Evolutionary conservation across 768 basidiomycete genomes (phyloP), one percentile per base, ranked within the genome.

Genomic region (Boletus eberwhitei): DNA sequence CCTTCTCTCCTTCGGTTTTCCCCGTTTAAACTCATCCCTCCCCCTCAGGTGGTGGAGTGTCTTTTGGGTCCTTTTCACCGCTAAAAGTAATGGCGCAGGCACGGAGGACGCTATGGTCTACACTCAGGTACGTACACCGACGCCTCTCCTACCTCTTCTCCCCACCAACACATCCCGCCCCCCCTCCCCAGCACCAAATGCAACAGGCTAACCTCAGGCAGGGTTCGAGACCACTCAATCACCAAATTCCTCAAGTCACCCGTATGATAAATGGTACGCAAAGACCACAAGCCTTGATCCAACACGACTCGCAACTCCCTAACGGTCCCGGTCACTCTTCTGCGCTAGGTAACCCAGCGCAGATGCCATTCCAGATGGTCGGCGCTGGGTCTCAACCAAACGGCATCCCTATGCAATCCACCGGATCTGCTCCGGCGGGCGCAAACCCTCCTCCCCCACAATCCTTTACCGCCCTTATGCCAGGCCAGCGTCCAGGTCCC

Each of bases 21-120:
- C 36, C 24, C 46, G n/a, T 9, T 21, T 11, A 7, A 34, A 12
- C 54, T 53, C 36, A 46, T 62, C 34, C 40, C 26, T 50, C 22
- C 26, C 39, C 36, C 52, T 31, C 60, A 90, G 89, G 67, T 92
- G 90, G 90, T 92, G 90, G 90, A 87, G 84, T 60, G 90, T 92
- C 22, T 92, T 92, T 63, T 92, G 90, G 90, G 85, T 90, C 0
- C 74, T 91, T 16, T 92, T 91, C 67, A 84, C 84, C 13, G 88
- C 89, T 43, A 91, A 91, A 71, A 88, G 85, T 58, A 86, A 79
- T 46, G 81, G 81, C 31, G 67, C 65, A 9, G 85, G 83, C 19
- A 67, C 83, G n/a, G 87, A 89, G 1, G 88, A 90, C 59, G 88
- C 86, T 22, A 59, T 89, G 67, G 54, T 85, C 35, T 90, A 90